Evolutionary conservation across 2,329 filamentous ascomycete genomes (phyloP).

Genomic region (Fusarium brevicatenulatum): DNA sequence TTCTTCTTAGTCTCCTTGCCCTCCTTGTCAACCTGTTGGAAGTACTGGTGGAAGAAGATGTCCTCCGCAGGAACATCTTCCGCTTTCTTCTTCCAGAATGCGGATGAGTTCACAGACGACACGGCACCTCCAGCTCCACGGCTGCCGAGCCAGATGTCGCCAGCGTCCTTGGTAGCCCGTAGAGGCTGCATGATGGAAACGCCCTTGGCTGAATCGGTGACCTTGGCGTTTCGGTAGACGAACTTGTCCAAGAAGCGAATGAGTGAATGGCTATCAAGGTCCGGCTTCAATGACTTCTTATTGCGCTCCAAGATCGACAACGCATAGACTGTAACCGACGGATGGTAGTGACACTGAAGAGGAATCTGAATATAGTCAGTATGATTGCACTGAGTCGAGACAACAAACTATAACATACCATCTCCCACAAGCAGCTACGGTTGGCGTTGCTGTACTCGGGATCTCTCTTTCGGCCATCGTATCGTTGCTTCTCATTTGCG

Average conservation of each 20-base stretch:
- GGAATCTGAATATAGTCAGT: constrained; percentile 48
- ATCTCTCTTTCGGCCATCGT: constrained; percentile 91
- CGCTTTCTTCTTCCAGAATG: constrained; percentile 92
- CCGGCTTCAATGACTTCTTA: constrained; percentile 84
- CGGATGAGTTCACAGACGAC: constrained; percentile 78
- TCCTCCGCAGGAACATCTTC: constrained; percentile 90
- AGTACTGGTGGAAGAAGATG: constrained; percentile 99
- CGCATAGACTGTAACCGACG: constrained; percentile 88
- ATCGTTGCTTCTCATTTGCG: constrained; percentile 55
- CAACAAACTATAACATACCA: constrained; percentile 62
- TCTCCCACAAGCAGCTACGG: constrained; percentile 90
- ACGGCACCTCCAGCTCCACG: constrained; percentile 54
- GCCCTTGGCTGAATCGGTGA: constrained; percentile 73
- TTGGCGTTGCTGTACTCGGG: constrained; percentile 95
- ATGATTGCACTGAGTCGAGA: not conserved
- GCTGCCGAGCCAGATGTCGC: constrained; percentile 66
- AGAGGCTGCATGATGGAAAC: constrained; percentile 97
- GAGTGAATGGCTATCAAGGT: constrained; percentile 87
- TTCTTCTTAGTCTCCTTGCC: constrained; percentile 65
- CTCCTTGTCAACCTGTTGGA: constrained; percentile 76
- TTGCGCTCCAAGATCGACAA: constrained; percentile 74
- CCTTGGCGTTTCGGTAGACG: constrained; percentile 94
- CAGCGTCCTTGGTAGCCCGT: constrained; percentile 60
- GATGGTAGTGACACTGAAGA: constrained; percentile 80
- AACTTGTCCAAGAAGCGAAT: constrained; percentile 98